Conservation (phyloP, 1,139 yeast genomes). For the Yamadazyma blattariae region DNA sequence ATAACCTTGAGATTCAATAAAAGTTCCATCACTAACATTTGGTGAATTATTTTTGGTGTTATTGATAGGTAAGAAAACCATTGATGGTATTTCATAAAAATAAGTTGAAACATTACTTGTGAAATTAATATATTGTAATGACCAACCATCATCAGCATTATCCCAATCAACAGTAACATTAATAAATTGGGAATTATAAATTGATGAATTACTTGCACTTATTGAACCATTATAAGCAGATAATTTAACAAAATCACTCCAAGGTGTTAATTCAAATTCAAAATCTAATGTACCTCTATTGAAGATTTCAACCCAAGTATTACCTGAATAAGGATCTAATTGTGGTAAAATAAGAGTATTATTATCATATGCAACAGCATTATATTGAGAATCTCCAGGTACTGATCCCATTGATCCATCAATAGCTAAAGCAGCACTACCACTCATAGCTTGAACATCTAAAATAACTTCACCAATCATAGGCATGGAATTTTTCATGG, state of each 20-base stretch:
- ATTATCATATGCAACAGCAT: slow-evolving; percentile 15
- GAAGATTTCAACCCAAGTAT: slow-evolving; percentile 15
- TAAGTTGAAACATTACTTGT: slow-evolving; percentile 10
- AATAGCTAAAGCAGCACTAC: slow-evolving; percentile 13
- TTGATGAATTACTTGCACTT: slow-evolving; percentile 11
- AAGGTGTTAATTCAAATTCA: slow-evolving; percentile 12
- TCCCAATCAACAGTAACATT: slow-evolving; percentile 15
- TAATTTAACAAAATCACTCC: slow-evolving; percentile 10
- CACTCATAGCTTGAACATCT: slow-evolving; percentile 10
- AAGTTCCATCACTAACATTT: slow-evolving; percentile 9
- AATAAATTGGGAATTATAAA: slow-evolving; percentile 13
- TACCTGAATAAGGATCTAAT: slow-evolving; percentile 14
- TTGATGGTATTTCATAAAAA: slow-evolving; percentile 11
- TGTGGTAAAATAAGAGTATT: slow-evolving; percentile 15
- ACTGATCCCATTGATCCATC: slow-evolving; percentile 16
- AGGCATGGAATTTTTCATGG: slow-evolving; percentile 15
- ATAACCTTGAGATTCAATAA: slow-evolving; percentile 13
- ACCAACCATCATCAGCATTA: slow-evolving; percentile 13
- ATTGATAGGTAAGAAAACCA: slow-evolving; percentile 13
- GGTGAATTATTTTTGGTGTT: slow-evolving; percentile 13
- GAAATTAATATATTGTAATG: slow-evolving; percentile 12
- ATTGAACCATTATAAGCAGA: slow-evolving; percentile 11
- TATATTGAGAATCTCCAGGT: slow-evolving; percentile 15
- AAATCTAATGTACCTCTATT: slow-evolving; percentile 15
- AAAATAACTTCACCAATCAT: slow-evolving; percentile 10